Conservation (phyloP, 345 rosid genomes). For the Streptanthus diversifolius region DNA sequence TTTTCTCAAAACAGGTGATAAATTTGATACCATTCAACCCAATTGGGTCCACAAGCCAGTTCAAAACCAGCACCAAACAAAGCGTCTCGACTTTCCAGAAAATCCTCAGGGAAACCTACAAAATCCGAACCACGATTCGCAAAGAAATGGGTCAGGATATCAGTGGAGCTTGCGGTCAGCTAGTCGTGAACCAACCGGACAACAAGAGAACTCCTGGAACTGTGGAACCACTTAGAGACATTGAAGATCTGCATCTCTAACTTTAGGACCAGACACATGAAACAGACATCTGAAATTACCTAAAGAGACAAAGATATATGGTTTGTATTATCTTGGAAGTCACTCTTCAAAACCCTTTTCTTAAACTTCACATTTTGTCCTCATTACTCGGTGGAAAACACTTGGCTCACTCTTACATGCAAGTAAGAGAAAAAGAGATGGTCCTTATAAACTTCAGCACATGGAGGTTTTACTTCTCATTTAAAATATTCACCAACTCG, state of each 20-base stretch:
- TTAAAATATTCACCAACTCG: constrained; percentile 4
- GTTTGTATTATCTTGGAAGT: constrained; percentile 31
- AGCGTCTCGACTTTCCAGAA: constrained; percentile 72
- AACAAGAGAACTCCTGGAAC: constrained; percentile 37
- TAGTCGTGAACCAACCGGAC: constrained; percentile 62
- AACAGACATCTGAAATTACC: constrained; percentile 1
- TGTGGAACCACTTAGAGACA: constrained; percentile 48
- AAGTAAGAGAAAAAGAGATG: constrained; percentile 17
- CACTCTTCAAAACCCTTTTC: constrained; percentile 18
- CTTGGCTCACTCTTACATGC: constrained; percentile 23
- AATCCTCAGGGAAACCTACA: constrained; percentile 63
- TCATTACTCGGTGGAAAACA: constrained; percentile 19
- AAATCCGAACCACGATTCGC: constrained; percentile 81
- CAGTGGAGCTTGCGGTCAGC: constrained; percentile 94
- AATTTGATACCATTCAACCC: constrained; percentile 95
- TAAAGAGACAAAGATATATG: constrained; percentile 5
- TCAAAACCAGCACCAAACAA: constrained; percentile 53
- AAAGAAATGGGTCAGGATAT: constrained; percentile 94
- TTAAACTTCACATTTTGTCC: constrained; percentile 29
- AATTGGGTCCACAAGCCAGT: constrained; percentile 66
- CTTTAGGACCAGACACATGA: constrained; percentile 23
- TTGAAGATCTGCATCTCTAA: constrained; percentile 76
- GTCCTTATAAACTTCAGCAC: constrained; percentile 13
- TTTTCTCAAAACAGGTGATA: constrained; percentile 56
- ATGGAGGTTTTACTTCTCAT: constrained; percentile 3